A percentile compares a stretch with the other conserved stretches of the same genome.
phyloP scores from a whole-genome alignment of 2,329 filamentous ascomycete genomes.

The Graphium sp. region DNA sequence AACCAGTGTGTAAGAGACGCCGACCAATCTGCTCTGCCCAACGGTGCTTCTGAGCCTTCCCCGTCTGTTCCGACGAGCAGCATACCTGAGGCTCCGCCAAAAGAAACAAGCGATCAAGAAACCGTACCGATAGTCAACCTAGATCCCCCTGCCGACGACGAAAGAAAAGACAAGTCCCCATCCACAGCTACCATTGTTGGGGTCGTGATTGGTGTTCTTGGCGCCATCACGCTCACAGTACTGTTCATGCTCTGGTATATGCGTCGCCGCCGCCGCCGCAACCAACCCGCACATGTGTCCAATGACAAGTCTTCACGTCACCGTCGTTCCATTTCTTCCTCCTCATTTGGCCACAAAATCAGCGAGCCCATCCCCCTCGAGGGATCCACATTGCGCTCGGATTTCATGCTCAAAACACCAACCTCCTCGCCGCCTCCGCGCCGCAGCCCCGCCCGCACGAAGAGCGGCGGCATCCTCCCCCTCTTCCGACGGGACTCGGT shows the following conservation, averaged over 20 bases:
- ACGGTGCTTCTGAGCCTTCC: slow-evolving; percentile 10
- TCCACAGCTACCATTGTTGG: slow-evolving; percentile 26
- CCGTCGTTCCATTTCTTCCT: slow-evolving; percentile 14
- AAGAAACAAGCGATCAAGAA: background rate
- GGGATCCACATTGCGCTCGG: slow-evolving; percentile 25
- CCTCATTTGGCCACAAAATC: slow-evolving; percentile 27
- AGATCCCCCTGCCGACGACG: background rate
- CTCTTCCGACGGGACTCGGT: slow-evolving; percentile 4
- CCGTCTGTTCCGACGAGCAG: slow-evolving; percentile 7
- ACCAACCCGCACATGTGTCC: slow-evolving; percentile 1
- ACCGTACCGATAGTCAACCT: background rate
- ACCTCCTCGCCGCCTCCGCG: background rate
- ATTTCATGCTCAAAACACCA: slow-evolving; percentile 29
- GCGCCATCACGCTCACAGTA: slow-evolving; percentile 20
- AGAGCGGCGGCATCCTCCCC: slow-evolving; percentile 5
- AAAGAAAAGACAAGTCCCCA: slow-evolving; percentile 1
- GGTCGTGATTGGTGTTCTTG: slow-evolving; percentile 25
- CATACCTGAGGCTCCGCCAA: background rate
- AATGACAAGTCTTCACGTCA: slow-evolving; percentile 3
- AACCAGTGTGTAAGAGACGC: slow-evolving; percentile 31
- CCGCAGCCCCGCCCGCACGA: slow-evolving; percentile 1
- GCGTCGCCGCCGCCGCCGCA: slow-evolving; percentile 8
- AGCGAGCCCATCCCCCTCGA: slow-evolving; percentile 35
- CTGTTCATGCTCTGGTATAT: slow-evolving; percentile 22
- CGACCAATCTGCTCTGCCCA: slow-evolving; percentile 28